These are phyloP conservation scores for Diaporthe sp. DNA, from an alignment of 2,329 filamentous ascomycete species.

Conservation along the genomic window DNA sequence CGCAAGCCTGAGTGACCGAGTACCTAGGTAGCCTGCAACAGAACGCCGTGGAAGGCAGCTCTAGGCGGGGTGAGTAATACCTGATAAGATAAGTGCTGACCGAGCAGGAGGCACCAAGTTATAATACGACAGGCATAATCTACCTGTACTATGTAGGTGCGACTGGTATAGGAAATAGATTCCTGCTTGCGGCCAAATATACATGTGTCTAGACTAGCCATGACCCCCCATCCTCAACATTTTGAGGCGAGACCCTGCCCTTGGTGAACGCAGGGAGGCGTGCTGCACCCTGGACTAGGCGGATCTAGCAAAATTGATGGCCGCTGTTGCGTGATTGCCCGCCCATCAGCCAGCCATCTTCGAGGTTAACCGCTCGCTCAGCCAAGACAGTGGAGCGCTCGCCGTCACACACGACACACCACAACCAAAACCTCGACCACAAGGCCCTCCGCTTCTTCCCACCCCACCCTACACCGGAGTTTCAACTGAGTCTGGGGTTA, in stretches of 20 bases:
- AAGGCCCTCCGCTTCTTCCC: background rate
- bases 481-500: background rate
- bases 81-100: conserved; percentile 39
- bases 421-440: background rate
- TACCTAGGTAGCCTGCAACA: background rate
- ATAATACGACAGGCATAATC: too few species aligned
- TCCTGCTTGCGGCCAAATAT: background rate
- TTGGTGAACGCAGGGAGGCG: background rate
- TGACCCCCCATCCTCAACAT: background rate
- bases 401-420: background rate
- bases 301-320: conserved; percentile 3
- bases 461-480: background rate
- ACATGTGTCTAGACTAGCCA: background rate
- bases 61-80: conserved; percentile 38
- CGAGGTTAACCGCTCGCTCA: conserved; percentile 9
- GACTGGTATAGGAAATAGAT: background rate
- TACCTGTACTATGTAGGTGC: background rate
- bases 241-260: background rate
- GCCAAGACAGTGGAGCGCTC: background rate
- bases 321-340: conserved; percentile 15
- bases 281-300: background rate
- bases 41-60: conserved; percentile 30
- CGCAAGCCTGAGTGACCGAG: background rate
- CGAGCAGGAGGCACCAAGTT: background rate
- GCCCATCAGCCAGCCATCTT: conserved; percentile 14